phyloP scores from a whole-genome alignment of 768 basidiomycete species.

The Plicaturopsis crispa region DNA sequence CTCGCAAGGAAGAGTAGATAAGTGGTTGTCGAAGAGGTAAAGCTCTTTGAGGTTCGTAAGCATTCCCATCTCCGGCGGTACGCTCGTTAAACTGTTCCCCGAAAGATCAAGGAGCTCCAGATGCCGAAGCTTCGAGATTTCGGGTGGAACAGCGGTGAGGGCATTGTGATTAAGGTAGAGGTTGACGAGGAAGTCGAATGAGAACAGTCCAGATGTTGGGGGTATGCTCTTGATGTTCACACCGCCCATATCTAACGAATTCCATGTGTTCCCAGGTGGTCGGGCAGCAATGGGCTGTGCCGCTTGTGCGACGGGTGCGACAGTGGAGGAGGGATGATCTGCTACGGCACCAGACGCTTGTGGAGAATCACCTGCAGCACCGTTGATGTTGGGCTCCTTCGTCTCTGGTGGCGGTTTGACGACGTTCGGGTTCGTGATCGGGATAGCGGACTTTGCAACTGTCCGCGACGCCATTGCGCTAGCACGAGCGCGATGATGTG shows the following conservation, averaged over 20 bases:
- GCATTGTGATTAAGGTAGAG: slow-evolving; percentile 97
- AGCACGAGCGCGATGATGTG: slow-evolving; percentile 92
- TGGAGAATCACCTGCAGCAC: slow-evolving; percentile 26
- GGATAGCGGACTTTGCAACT: slow-evolving; percentile 78
- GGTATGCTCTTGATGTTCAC: slow-evolving; percentile 90
- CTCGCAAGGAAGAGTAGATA: slow-evolving; percentile 80
- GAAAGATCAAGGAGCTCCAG: slow-evolving; percentile 89
- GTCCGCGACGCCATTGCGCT: slow-evolving; percentile 90
- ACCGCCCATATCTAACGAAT: slow-evolving; percentile 92
- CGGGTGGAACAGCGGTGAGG: slow-evolving; percentile 67
- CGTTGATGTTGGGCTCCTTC: slow-evolving; percentile 20
- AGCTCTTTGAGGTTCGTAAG: slow-evolving; percentile 85
- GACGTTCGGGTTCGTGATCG: slow-evolving; percentile 86
- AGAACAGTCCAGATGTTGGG: slow-evolving; percentile 62
- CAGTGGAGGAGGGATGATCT: slow-evolving; percentile 71
- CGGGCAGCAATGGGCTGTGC: slow-evolving; percentile 56
- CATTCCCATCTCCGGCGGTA: slow-evolving; percentile 89
- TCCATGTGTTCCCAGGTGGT: slow-evolving; percentile 78
- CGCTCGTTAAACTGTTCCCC: slow-evolving; percentile 67
- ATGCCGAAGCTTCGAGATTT: slow-evolving; percentile 78
- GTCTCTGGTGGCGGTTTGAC: slow-evolving; percentile 39
- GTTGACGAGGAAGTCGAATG: slow-evolving; percentile 88
- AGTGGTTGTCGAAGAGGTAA: slow-evolving; percentile 91
- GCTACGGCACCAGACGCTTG: slow-evolving; percentile 22
- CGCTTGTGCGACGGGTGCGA: slow-evolving; percentile 62